Conservation (phyloP, 2,329 filamentous ascomycete genomes). For the Claviceps fusiformis region DNA sequence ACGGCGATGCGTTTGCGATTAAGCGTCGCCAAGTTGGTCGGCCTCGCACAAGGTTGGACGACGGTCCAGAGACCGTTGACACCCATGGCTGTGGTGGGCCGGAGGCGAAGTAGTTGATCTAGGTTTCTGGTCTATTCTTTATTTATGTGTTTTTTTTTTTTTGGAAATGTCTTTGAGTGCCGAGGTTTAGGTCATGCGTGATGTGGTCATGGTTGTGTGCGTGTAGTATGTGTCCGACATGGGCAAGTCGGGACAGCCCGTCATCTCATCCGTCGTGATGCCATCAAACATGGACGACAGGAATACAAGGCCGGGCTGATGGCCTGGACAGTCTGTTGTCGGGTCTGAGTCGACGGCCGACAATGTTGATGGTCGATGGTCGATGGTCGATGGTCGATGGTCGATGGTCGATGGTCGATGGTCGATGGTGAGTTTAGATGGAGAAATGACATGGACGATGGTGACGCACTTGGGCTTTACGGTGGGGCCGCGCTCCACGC, state of each 20-base stretch:
- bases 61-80: constrained; percentile 97
- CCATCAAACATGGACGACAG: not conserved
- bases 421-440: no score
- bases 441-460: not conserved
- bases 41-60: constrained; percentile 84
- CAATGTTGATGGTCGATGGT: not conserved
- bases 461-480: constrained; percentile 1
- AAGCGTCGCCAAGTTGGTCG: constrained; percentile 89
- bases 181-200: not conserved
- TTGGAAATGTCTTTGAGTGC: no score
- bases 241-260: not conserved
- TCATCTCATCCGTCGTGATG: not conserved
- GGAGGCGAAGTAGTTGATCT: not conserved
- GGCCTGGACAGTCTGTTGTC: not conserved
- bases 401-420: no score
- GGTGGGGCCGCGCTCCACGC: no score
- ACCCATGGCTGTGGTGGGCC: constrained; percentile 53
- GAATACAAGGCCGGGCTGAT: not conserved
- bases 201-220: not conserved
- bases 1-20: constrained; percentile 94
- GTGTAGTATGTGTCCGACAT: not conserved
- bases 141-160: no score
- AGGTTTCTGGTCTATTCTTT: not conserved
- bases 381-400: no score
- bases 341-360: not conserved